These are phyloP conservation scores for Stephania yunnanensis DNA, from an alignment of 164 flowering plant species.

Conservation along the genomic window DNA sequence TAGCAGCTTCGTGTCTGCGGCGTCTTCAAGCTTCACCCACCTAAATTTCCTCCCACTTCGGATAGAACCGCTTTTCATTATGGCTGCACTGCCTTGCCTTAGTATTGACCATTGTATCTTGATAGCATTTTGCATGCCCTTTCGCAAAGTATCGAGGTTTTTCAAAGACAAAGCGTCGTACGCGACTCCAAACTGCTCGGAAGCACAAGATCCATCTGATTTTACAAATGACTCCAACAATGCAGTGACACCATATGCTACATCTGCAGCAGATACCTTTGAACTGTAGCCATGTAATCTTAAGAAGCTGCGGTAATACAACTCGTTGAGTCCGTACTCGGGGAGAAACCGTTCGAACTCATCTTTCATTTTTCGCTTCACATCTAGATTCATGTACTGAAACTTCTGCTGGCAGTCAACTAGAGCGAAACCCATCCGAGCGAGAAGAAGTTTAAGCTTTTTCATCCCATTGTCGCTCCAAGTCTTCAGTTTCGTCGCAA, in stretches of 20 bases:
- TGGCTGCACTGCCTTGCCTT: conserved; percentile 89
- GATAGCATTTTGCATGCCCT: conserved; percentile 84
- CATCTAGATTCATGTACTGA: conserved; percentile 81
- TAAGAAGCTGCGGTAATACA: conserved; percentile 83
- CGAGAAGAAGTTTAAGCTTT: conserved; percentile 76
- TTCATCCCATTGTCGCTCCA: conserved; percentile 98
- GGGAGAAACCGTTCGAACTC: conserved; percentile 82
- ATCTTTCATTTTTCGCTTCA: conserved; percentile 82
- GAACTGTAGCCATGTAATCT: conserved; percentile 83
- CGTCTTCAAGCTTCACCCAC: conserved; percentile 93
- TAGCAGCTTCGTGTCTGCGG: conserved; percentile 64
- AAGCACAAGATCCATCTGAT: conserved; percentile 58
- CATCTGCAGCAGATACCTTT: conserved; percentile 94
- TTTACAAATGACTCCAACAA: conserved; percentile 68
- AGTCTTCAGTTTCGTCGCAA: conserved; percentile 85
- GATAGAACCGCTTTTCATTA: conserved; percentile 74
- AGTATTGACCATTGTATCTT: conserved; percentile 75
- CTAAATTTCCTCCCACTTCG: conserved; percentile 88
- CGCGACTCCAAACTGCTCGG: conserved; percentile 77
- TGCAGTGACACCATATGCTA: conserved; percentile 87
- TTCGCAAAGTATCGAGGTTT: conserved; percentile 65
- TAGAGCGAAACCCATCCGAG: conserved; percentile 90
- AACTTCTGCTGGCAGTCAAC: conserved; percentile 94
- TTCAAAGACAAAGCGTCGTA: conserved; percentile 72
- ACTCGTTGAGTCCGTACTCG: conserved; percentile 80